These are phyloP conservation scores for Clarireedia hainanense DNA, from an alignment of 2,329 filamentous ascomycete genomes.

Conservation along the genomic window DNA sequence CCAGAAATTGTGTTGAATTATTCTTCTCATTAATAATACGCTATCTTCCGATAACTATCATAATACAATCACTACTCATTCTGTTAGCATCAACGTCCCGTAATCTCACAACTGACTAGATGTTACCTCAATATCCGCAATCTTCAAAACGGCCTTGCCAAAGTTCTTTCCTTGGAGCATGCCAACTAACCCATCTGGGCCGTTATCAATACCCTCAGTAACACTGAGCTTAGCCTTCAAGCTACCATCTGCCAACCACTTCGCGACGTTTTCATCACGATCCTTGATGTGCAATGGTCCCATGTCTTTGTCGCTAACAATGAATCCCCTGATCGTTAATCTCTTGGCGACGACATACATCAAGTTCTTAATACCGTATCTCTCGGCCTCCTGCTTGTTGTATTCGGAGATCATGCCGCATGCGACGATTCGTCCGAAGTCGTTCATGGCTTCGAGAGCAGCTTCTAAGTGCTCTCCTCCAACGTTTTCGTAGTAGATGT, in stretches of 20 bases:
- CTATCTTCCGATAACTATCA: too few species aligned
- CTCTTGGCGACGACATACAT: slow-evolving; percentile 52
- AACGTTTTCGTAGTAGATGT: slow-evolving; percentile 79
- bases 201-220: slow-evolving; percentile 61
- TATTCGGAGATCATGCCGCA: slow-evolving; percentile 64
- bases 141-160: slow-evolving; percentile 65
- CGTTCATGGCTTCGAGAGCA: slow-evolving; percentile 54
- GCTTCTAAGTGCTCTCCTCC: slow-evolving; percentile 68
- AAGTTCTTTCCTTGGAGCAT: slow-evolving; percentile 64
- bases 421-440: slow-evolving; percentile 54
- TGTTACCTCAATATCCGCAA: slow-evolving; percentile 30
- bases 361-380: slow-evolving; percentile 56
- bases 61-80: too few species aligned
- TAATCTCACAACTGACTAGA: background rate
- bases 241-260: slow-evolving; percentile 60
- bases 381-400: slow-evolving; percentile 44
- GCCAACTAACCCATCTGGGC: slow-evolving; percentile 54
- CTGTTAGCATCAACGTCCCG: too few species aligned
- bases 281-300: slow-evolving; percentile 51
- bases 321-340: slow-evolving; percentile 59
- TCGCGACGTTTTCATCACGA: slow-evolving; percentile 57
- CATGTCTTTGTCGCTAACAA: slow-evolving; percentile 54
- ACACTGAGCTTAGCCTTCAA: slow-evolving; percentile 55
- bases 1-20: too few species aligned
- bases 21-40: too few species aligned